Evolutionary conservation across 1,139 yeast genomes (phyloP).

Genomic region (Saccharomyces hybrid): DNA sequence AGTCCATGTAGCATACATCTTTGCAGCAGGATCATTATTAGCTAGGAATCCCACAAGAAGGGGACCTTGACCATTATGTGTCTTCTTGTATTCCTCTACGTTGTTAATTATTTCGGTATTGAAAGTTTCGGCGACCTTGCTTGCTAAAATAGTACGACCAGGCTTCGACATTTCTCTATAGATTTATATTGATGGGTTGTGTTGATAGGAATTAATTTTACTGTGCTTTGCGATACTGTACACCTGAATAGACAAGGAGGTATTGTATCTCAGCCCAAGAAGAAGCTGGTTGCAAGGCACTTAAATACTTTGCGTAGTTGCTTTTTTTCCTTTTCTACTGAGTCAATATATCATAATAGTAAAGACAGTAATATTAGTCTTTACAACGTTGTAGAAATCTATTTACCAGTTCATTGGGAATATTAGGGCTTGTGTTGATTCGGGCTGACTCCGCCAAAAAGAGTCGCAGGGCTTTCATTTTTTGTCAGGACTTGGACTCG

Average conservation of each 20-base stretch:
- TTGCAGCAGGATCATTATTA: conserved; percentile 89
- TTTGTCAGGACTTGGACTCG: neutral
- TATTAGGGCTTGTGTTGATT: neutral
- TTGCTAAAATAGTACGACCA: conserved; percentile 80
- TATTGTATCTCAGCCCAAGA: neutral
- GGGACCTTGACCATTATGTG: conserved; percentile 40
- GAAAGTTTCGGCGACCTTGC: conserved; percentile 76
- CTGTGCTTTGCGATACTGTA: neutral
- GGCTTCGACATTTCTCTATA: conserved; percentile 26
- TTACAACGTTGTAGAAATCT: neutral
- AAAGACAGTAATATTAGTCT: neutral
- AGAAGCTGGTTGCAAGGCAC: neutral
- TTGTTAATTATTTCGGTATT: conserved; percentile 60
- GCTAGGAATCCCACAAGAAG: conserved; percentile 85
- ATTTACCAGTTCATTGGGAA: neutral
- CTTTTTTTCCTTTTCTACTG: neutral
- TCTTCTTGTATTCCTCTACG: conserved; percentile 39
- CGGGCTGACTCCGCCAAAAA: neutral
- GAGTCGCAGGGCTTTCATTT: neutral
- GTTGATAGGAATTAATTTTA: neutral
- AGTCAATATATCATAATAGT: neutral
- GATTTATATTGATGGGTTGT: neutral
- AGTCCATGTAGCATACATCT: conserved; percentile 94
- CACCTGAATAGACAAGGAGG: neutral
- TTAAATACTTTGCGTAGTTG: neutral